Evolutionary conservation across 108 stramenopile species (phyloP).

Genomic region (Fragilaria crotonensis): DNA sequence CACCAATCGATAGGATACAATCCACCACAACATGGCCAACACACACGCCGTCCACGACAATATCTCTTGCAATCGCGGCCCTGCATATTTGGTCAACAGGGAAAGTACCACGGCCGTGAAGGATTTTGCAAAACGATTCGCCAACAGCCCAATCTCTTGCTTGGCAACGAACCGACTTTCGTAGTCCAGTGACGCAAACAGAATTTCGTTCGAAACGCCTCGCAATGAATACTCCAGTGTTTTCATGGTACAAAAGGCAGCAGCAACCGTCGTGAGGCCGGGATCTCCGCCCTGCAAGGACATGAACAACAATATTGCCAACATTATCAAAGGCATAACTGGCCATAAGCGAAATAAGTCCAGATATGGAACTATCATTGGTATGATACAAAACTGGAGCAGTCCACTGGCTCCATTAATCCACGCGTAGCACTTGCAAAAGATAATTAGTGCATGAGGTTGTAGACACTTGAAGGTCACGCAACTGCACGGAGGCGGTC

Average conservation of each 20-base stretch:
- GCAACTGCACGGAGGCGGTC: no score
- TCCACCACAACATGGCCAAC: no score
- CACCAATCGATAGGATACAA: not conserved
- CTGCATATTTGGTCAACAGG: constrained; percentile 5
- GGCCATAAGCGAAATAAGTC: constrained; percentile 36
- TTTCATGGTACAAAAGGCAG: constrained; percentile 40
- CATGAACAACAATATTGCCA: constrained; percentile 1
- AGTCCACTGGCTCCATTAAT: constrained; percentile 49
- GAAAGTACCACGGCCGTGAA: constrained; percentile 37
- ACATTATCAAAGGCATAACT: constrained; percentile 40
- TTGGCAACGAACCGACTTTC: constrained; percentile 55
- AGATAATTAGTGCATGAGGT: not conserved
- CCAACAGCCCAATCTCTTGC: constrained; percentile 45
- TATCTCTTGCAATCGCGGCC: not conserved
- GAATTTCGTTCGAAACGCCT: constrained; percentile 40
- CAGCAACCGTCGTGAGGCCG: constrained; percentile 14
- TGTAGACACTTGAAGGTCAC: no score
- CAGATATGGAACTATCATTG: constrained; percentile 21
- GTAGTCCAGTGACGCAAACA: constrained; percentile 46
- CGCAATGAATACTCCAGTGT: constrained; percentile 53
- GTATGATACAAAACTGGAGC: constrained; percentile 52
- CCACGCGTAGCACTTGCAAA: constrained; percentile 16
- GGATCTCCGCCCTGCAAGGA: not conserved
- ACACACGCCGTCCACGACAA: no score
- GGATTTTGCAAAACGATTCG: constrained; percentile 51